Evolutionary conservation across 78 protist species (phyloP).

Genomic region (Dictyostelium firmibasis): DNA sequence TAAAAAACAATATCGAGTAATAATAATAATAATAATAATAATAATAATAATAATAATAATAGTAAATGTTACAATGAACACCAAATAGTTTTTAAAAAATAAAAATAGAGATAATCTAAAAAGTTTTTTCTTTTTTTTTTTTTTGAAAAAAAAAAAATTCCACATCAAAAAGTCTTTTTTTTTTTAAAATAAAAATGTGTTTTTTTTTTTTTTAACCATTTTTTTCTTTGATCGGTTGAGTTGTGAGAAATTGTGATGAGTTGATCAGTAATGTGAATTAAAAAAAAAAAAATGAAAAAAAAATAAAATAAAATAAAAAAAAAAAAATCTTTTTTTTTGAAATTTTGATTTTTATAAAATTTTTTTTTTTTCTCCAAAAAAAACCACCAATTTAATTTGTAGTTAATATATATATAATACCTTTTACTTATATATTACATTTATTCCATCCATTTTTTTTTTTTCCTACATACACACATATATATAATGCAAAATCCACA

Average conservation of each 20-base stretch:
- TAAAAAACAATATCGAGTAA: too few species aligned
- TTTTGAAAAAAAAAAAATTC: background rate
- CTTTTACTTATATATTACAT: background rate
- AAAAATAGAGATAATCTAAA: background rate
- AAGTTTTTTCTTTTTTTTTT: background rate
- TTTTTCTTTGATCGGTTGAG: background rate
- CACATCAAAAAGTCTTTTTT: background rate
- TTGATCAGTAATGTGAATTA: background rate
- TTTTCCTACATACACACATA: background rate
- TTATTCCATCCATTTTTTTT: background rate
- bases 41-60: too few species aligned
- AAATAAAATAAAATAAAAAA: background rate
- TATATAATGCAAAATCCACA: conserved; percentile 53
- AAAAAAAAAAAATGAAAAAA: background rate
- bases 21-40: too few species aligned
- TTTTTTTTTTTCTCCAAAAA: background rate
- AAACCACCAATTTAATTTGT: background rate
- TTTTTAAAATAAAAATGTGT: background rate
- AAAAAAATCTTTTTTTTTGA: background rate
- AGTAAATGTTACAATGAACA: too few species aligned
- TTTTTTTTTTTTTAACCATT: background rate
- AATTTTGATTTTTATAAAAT: background rate
- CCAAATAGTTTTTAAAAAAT: too few species aligned
- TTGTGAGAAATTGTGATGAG: background rate
- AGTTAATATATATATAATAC: background rate